Percentiles rank a stretch among this genome's conserved stretches.
Conservation (phyloP, 306 rosid species). For the Vigna trinervia region DNA sequence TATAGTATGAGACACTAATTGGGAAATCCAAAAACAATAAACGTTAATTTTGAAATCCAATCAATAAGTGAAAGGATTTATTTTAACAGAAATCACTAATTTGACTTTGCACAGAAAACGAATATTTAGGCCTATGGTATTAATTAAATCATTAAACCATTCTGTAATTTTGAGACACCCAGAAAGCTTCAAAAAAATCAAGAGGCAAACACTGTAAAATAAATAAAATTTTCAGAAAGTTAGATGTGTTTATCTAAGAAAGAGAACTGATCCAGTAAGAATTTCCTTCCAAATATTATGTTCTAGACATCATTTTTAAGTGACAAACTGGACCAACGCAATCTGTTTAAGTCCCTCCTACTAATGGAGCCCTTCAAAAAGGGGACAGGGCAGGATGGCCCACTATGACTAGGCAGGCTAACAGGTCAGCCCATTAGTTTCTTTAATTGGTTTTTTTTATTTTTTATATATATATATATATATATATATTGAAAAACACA, state of each 20-base stretch:
- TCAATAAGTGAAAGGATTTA: constrained; percentile 21
- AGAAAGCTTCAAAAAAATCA: constrained; percentile 17
- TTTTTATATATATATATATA: no score
- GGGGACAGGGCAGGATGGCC: no score
- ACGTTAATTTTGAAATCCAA: constrained; percentile 18
- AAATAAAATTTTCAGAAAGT: background rate
- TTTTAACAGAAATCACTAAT: constrained; percentile 7
- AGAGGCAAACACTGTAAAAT: constrained; percentile 30
- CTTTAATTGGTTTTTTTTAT: no score
- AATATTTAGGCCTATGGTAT: constrained; percentile 19
- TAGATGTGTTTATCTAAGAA: background rate
- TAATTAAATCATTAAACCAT: constrained; percentile 27
- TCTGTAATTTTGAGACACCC: constrained; percentile 6
- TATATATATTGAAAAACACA: no score
- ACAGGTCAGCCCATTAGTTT: no score
- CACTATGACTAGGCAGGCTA: no score
- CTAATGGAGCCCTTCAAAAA: no score
- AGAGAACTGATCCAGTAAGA: constrained; percentile 15
- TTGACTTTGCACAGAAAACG: constrained; percentile 14
- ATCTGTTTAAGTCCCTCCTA: no score
- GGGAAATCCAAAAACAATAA: constrained; percentile 50
- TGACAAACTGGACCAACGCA: no score
- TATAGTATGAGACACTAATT: constrained; percentile 57
- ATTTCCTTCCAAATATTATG: constrained; percentile 23
- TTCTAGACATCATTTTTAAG: background rate